Percentiles rank a stretch among this genome's conserved stretches.
Conservation (phyloP, 192 early-diverging fungal species). For the Globomyces pollinis-pini region DNA sequence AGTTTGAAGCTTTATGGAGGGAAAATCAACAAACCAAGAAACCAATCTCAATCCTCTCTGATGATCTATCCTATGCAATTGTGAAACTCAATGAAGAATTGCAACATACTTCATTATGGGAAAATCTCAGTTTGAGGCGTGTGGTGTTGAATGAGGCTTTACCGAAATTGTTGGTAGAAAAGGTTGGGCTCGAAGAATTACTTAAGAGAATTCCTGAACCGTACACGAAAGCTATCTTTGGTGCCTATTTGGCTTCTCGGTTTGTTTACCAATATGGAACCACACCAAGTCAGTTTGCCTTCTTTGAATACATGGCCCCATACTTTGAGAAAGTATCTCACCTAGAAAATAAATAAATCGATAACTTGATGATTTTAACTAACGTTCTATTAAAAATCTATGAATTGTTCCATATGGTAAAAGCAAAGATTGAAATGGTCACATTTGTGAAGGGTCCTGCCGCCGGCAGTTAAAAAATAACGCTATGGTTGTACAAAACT, state of each 20-base stretch:
- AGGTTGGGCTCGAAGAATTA: conserved; percentile 83
- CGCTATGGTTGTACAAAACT: no score
- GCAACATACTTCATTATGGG: conserved; percentile 87
- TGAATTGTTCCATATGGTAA: no score
- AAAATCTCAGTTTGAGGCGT: conserved; percentile 74
- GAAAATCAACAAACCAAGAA: conserved; percentile 73
- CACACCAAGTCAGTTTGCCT: conserved; percentile 90
- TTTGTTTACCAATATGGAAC: conserved; percentile 96
- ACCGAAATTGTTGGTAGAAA: conserved; percentile 84
- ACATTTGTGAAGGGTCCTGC: no score
- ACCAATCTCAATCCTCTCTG: conserved; percentile 78
- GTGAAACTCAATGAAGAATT: conserved; percentile 89
- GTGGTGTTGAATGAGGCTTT: conserved; percentile 83
- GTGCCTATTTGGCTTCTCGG: conserved; percentile 84
- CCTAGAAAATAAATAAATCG: neutral
- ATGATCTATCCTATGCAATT: conserved; percentile 88
- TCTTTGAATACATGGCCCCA: conserved; percentile 91
- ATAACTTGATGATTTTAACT: no score
- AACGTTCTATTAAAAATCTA: no score
- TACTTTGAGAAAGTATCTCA: conserved; percentile 44
- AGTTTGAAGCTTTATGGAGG: conserved; percentile 87
- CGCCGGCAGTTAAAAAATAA: no score
- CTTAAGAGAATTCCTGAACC: conserved; percentile 83
- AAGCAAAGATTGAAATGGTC: no score
- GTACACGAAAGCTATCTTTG: conserved; percentile 97